Conservation (phyloP, 208 protist genomes). For the Trypanosomatidae sp. region DNA sequence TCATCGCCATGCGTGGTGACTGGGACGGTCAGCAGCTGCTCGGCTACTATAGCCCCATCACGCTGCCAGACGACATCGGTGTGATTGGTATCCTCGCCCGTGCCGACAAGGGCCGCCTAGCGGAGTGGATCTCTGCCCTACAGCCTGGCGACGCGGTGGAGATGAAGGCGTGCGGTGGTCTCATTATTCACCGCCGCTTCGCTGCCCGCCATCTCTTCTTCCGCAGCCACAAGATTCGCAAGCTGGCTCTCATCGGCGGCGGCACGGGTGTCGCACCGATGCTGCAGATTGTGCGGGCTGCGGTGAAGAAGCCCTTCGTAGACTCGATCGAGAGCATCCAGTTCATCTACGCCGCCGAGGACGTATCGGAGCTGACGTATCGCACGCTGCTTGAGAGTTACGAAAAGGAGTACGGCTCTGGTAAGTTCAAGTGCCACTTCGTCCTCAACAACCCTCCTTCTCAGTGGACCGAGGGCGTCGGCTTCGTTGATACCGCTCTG, state of each 20-base stretch:
- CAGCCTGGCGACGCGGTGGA: conserved; percentile 72
- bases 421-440: conserved; percentile 64
- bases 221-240: conserved; percentile 58
- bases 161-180: conserved; percentile 71
- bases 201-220: conserved; percentile 47
- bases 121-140: conserved; percentile 62
- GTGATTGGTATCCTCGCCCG: conserved; percentile 65
- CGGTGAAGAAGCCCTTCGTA: conserved; percentile 66
- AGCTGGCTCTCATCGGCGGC: conserved; percentile 69
- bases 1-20: conserved; percentile 61
- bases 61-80: conserved; percentile 66
- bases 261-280: conserved; percentile 92
- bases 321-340: conserved; percentile 53
- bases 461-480: conserved; percentile 65
- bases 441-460: conserved; percentile 69
- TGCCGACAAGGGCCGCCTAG: conserved; percentile 48
- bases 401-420: conserved; percentile 38
- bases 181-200: conserved; percentile 53
- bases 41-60: conserved; percentile 78
- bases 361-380: conserved; percentile 63
- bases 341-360: conserved; percentile 75
- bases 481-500: conserved; percentile 51
- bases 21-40: conserved; percentile 53
- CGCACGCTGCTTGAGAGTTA: conserved; percentile 45
- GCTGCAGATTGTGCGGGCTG: conserved; percentile 90